phyloP scores from a whole-genome alignment of 148 eudicot genomes.

The Amaranthus cruentus region DNA sequence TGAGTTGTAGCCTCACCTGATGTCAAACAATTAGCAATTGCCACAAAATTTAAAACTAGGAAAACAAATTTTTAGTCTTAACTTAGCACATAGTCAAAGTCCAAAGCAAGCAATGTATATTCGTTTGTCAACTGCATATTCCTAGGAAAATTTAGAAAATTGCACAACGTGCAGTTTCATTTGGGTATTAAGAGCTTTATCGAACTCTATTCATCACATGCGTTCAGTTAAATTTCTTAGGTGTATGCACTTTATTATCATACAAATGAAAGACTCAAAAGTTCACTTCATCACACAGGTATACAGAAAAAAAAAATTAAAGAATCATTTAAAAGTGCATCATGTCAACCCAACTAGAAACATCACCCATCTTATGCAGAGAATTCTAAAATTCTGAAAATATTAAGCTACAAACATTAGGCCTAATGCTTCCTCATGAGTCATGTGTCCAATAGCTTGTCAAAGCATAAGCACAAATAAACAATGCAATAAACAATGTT shows the following conservation, averaged over 20 bases:
- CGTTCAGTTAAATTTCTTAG: slow-evolving; percentile 4
- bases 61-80: background rate
- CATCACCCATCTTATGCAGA: background rate
- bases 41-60: background rate
- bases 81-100: slow-evolving; percentile 5
- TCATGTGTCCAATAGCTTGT: background rate
- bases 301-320: background rate
- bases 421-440: background rate
- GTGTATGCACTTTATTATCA: background rate
- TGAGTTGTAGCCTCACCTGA: background rate
- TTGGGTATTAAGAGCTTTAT: background rate
- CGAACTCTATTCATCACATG: background rate
- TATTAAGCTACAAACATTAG: background rate
- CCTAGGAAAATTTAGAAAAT: background rate
- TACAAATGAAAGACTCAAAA: background rate
- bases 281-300: background rate
- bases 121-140: background rate
- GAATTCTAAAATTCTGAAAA: background rate
- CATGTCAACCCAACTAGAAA: slow-evolving; percentile 5
- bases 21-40: background rate
- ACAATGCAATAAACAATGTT: background rate
- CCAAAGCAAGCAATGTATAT: slow-evolving; percentile 1
- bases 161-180: background rate
- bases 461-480: background rate
- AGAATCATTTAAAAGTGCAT: background rate